Evolutionary conservation across 2,329 filamentous ascomycete genomes (phyloP).

Genomic region (Nemania diffusa): DNA sequence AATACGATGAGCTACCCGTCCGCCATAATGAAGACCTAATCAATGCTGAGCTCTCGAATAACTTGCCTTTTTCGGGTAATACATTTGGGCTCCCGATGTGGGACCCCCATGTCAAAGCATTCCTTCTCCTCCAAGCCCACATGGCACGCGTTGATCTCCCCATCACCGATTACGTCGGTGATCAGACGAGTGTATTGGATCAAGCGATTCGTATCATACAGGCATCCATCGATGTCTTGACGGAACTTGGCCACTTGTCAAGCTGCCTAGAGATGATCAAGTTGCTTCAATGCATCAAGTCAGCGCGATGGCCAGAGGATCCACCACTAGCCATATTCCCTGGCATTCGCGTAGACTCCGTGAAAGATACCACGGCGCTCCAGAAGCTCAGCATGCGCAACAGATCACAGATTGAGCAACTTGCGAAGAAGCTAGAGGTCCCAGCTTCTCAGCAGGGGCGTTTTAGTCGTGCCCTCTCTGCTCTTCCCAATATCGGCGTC

Average conservation of each 20-base stretch:
- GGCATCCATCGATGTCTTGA: conserved; percentile 91
- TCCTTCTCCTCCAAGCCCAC: conserved; percentile 91
- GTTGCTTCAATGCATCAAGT: conserved; percentile 91
- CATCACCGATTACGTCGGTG: conserved; percentile 96
- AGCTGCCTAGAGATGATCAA: conserved; percentile 84
- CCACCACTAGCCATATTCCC: conserved; percentile 82
- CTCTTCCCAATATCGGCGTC: conserved; percentile 76
- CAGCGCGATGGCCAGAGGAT: conserved; percentile 88
- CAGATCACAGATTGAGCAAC: conserved; percentile 46
- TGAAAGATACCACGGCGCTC: conserved; percentile 52
- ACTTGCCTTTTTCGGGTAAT: conserved; percentile 72
- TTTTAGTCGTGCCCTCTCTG: conserved; percentile 68
- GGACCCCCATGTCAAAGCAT: conserved; percentile 98
- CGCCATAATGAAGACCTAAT: conserved; percentile 98
- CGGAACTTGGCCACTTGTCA: conserved; percentile 84
- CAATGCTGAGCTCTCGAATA: conserved; percentile 87
- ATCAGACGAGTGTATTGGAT: conserved; percentile 89
- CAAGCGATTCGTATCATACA: conserved; percentile 98
- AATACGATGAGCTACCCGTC: conserved; percentile 97
- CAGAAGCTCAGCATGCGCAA: conserved; percentile 50
- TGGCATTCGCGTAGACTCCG: conserved; percentile 65
- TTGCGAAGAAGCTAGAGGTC: conserved; percentile 64
- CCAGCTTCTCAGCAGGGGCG: conserved; percentile 55
- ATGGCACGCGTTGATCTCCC: conserved; percentile 93
- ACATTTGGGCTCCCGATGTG: conserved; percentile 86